Evolutionary conservation across 148 eudicot genomes (phyloP).

Genomic region (Rhododendron simsii): DNA sequence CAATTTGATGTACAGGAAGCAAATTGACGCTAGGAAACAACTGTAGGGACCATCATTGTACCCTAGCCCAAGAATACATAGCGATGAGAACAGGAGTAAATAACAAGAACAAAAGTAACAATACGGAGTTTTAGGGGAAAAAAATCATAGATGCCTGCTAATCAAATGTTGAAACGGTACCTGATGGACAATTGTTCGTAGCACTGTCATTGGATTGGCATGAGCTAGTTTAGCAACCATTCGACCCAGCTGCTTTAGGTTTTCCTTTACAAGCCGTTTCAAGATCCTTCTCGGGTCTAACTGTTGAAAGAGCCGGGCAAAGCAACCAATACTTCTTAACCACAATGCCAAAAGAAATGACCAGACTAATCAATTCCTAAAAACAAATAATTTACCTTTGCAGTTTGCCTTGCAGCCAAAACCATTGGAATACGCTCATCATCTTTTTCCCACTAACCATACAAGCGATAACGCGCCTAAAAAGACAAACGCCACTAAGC

Average conservation of each 20-base stretch:
- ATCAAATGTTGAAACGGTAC: conserved; percentile 21
- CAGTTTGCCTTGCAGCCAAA: conserved; percentile 94
- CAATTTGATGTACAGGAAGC: neutral
- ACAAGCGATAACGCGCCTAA: conserved; percentile 85
- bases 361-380: neutral
- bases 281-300: conserved; percentile 94
- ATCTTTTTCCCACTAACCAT: conserved; percentile 99
- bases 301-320: conserved; percentile 29
- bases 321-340: conserved; percentile 4
- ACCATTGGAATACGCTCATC: conserved; percentile 84
- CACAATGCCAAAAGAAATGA: neutral
- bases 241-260: conserved; percentile 92
- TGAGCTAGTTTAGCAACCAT: conserved; percentile 99
- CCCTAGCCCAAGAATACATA: neutral
- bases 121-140: neutral
- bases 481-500: conserved; percentile 2
- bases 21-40: neutral
- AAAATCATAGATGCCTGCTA: neutral
- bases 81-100: too few relatives aligned
- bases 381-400: conserved; percentile 43
- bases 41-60: neutral
- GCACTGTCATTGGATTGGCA: conserved; percentile 98
- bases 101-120: too few relatives aligned
- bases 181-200: conserved; percentile 96
- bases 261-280: conserved; percentile 97